Base-by-base conservation (phyloP, 2,329 filamentous ascomycete genomes). In the Colletotrichum sp. region DNA sequence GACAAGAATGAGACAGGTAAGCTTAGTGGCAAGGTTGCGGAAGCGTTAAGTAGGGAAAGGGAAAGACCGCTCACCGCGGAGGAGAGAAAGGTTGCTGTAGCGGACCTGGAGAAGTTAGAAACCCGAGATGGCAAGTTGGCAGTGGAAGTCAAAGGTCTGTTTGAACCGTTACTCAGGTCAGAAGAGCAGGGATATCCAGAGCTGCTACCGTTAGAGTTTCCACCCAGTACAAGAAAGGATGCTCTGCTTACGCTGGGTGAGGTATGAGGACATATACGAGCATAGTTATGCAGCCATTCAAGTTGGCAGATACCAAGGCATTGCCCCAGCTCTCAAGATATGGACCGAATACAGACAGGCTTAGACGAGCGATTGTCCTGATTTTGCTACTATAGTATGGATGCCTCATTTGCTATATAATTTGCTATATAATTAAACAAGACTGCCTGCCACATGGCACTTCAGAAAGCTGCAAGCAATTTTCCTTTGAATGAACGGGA, bases 21-120 rank as follows among this genome's bases (percentile, higher is more conserved):
- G 36, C 39, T 77, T 9, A 63, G 30, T 28, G 77, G 71, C 16
- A 70, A 69, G n/a, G 78, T 80, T 4, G 78, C 77, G 3, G 78
- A 78, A 14, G 82, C 79, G 0, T 70, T 85, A 28, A 55, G 65
- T 5, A 75, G 24, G 34, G 83, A 84, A 76, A 79, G 83, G 30
- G 52, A 74, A 57, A 76, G 84, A 36, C 80, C 79, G 1, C 48
- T 84, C 75, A 83, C 81, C 3, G 52, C 48, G 3, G 68, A 68
- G 4, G 83, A 85, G 78, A 79, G 61, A 71, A 67, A 55, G 24
- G 70, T 57, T 12, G 83, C 82, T 1, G n/a, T 77, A 72, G 68
- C 73, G 10, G 82, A 82, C 59, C 39, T 84, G 24, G 65, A 78
- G 36, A 80, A 73, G 60, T 75, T 85, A n/a, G 73, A 74, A 18